Evolutionary conservation across 2,329 filamentous ascomycete genomes (phyloP).

Genomic region (Rutstroemia sp.): DNA sequence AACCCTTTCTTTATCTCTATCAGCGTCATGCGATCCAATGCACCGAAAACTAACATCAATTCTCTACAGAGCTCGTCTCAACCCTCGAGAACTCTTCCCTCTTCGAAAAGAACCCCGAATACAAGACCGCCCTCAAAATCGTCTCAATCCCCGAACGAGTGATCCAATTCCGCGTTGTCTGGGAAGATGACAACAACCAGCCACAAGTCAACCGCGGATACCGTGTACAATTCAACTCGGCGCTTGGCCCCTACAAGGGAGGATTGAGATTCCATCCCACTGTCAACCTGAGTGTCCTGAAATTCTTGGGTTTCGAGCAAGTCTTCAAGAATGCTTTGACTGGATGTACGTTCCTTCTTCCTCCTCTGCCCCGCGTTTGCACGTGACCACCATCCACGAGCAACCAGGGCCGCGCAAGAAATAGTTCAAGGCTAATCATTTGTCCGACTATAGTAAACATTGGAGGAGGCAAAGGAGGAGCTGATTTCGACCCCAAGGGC

Average conservation of each 20-base stretch:
- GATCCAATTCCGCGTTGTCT: constrained; percentile 94
- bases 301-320: constrained; percentile 98
- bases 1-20: neutral
- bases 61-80: constrained; percentile 70
- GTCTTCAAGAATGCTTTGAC: constrained; percentile 99
- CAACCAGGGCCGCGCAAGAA: constrained; percentile 1
- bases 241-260: constrained; percentile 96
- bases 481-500: constrained; percentile 98
- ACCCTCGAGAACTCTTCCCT: constrained; percentile 91
- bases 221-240: constrained; percentile 98
- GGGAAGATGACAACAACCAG: constrained; percentile 89
- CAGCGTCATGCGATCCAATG: neutral
- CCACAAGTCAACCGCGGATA: constrained; percentile 91
- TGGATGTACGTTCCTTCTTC: constrained; percentile 58
- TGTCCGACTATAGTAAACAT: constrained; percentile 60
- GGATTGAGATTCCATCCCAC: constrained; percentile 91
- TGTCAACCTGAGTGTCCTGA: constrained; percentile 75
- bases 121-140: constrained; percentile 82
- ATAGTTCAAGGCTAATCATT: constrained; percentile 6
- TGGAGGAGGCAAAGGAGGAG: constrained; percentile 95
- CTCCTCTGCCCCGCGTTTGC: neutral
- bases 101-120: constrained; percentile 91
- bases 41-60: neutral
- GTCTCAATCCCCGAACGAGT: constrained; percentile 88
- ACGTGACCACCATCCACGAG: neutral